A percentile compares a stretch with the other conserved stretches of the same genome.
Conservation (phyloP, 306 rosid genomes). For the Biancaea sappan region DNA sequence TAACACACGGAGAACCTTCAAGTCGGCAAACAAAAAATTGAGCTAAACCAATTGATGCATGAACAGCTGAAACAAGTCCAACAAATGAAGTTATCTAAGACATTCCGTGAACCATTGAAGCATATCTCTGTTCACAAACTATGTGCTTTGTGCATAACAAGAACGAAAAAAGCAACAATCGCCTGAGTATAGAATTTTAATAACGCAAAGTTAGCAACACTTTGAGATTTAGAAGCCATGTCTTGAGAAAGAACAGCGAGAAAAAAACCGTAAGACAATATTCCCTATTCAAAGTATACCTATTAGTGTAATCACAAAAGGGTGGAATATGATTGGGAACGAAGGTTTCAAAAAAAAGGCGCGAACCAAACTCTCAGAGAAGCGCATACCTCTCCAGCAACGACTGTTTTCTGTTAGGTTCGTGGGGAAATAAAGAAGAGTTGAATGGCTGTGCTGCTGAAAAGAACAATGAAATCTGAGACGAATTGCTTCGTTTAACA, state of each 20-base stretch:
- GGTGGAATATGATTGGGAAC: no score
- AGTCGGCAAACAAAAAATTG: not conserved
- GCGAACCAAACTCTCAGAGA: no score
- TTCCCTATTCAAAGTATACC: not conserved
- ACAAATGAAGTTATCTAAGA: slow-evolving; percentile 26
- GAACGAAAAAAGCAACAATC: slow-evolving; percentile 32
- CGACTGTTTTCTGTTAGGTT: not conserved
- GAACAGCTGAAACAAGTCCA: slow-evolving; percentile 15
- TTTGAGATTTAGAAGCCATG: slow-evolving; percentile 3
- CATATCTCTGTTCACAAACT: slow-evolving; percentile 21
- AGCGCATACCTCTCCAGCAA: not conserved
- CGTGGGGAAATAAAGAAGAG: not conserved
- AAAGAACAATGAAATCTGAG: not conserved
- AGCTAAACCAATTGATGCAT: slow-evolving; percentile 23
- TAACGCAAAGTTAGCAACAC: not conserved
- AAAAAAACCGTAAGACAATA: slow-evolving; percentile 5
- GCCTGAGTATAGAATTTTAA: not conserved
- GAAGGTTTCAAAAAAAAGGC: no score
- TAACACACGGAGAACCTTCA: slow-evolving; percentile 11
- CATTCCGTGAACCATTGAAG: slow-evolving; percentile 6
- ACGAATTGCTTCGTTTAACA: not conserved
- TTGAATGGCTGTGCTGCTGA: not conserved
- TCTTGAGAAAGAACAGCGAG: not conserved
- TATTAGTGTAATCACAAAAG: not conserved
- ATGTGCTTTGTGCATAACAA: slow-evolving; percentile 3